Percentiles rank a stretch among this genome's conserved stretches.
Conservation (phyloP, 2,329 filamentous ascomycete species). For the Sclerotinia minor region DNA sequence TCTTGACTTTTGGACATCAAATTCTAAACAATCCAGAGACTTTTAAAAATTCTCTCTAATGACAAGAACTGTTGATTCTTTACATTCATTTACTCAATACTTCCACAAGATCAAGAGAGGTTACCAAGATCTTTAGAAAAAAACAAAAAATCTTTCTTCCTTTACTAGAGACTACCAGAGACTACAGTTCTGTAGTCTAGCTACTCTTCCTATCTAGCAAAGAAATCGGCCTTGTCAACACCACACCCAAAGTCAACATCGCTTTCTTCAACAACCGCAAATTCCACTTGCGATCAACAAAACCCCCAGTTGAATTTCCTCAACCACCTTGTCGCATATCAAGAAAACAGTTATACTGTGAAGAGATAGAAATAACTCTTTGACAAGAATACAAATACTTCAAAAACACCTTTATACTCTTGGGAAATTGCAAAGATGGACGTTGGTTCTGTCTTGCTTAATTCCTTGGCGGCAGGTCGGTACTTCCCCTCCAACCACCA, state of each 20-base stretch:
- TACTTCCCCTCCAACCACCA: slow-evolving; percentile 28
- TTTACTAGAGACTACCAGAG: slow-evolving; percentile 2
- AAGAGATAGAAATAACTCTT: background rate
- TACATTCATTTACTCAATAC: slow-evolving; percentile 32
- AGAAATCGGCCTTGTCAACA: background rate
- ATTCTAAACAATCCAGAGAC: slow-evolving; percentile 12
- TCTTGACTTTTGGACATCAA: slow-evolving; percentile 23
- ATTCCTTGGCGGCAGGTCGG: slow-evolving; percentile 93
- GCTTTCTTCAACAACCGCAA: slow-evolving; percentile 23
- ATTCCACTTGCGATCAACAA: slow-evolving; percentile 16
- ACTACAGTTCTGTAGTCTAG: background rate
- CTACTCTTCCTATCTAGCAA: background rate
- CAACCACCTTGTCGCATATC: slow-evolving; percentile 16
- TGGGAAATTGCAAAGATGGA: slow-evolving; percentile 65
- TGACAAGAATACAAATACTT: background rate
- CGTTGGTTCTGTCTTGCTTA: slow-evolving; percentile 96
- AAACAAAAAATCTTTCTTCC: slow-evolving; percentile 8
- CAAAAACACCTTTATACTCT: background rate
- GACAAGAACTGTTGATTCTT: slow-evolving; percentile 28
- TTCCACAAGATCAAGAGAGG: background rate
- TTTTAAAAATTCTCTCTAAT: slow-evolving; percentile 15
- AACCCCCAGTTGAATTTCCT: background rate
- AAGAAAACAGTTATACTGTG: background rate
- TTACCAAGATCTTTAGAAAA: background rate
- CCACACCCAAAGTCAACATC: slow-evolving; percentile 22